A percentile compares a stretch with the other conserved stretches of the same genome.
These are phyloP conservation scores for Phragmites australis DNA, from an alignment of 176 grass and related monocot species.

Conservation along the genomic window DNA sequence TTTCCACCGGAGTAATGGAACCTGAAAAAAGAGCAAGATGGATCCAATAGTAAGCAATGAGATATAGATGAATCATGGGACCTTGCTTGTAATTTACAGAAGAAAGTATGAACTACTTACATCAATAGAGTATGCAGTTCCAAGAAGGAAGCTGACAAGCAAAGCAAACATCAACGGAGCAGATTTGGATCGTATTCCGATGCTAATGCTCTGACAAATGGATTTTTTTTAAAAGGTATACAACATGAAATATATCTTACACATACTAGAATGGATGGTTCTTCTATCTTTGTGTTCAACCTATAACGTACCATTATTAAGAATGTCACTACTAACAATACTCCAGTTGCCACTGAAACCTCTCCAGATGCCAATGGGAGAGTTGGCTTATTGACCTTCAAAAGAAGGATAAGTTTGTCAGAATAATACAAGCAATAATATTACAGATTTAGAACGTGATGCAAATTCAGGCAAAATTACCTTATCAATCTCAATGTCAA, in stretches of 20 bases:
- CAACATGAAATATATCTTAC: background rate
- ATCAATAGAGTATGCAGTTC: constrained; percentile 86
- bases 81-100: background rate
- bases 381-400: constrained; percentile 76
- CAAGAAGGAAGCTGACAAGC: constrained; percentile 75
- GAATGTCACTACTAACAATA: constrained; percentile 45
- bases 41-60: background rate
- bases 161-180: constrained; percentile 60
- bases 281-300: background rate
- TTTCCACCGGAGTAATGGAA: constrained; percentile 79
- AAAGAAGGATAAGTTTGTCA: constrained; percentile 11
- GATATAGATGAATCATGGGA: constrained; percentile 6
- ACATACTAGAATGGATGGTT: background rate
- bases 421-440: background rate
- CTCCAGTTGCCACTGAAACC: constrained; percentile 58
- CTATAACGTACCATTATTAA: constrained; percentile 56
- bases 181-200: constrained; percentile 63
- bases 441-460: background rate
- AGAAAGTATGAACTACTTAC: constrained; percentile 39
- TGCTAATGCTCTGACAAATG: constrained; percentile 64
- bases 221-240: too few relatives aligned
- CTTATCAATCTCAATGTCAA: constrained; percentile 88
- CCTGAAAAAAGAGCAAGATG: constrained; percentile 39
- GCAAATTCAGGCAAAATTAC: constrained; percentile 22
- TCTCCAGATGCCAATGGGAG: constrained; percentile 82